These are phyloP conservation scores for Pterocarpus macrocarpus DNA, from an alignment of 306 rosid species.

Conservation along the genomic window DNA sequence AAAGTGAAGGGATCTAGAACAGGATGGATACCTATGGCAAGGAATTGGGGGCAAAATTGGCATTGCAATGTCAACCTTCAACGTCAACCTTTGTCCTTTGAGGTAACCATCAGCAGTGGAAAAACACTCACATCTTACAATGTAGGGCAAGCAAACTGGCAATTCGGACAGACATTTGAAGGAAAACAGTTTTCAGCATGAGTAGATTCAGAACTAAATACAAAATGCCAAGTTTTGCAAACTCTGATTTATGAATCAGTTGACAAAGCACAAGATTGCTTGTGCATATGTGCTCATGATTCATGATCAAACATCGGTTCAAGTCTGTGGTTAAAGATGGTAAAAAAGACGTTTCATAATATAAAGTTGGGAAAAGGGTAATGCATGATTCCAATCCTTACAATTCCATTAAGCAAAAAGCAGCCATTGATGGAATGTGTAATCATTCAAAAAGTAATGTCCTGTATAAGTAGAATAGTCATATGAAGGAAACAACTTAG, in stretches of 20 bases:
- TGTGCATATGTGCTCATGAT: constrained; percentile 41
- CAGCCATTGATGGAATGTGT: constrained; percentile 45
- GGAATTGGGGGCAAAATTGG: constrained; percentile 96
- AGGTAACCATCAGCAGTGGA: constrained; percentile 76
- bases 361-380: constrained; percentile 45
- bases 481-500: background rate
- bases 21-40: constrained; percentile 95
- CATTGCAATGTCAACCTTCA: constrained; percentile 83
- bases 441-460: constrained; percentile 35
- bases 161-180: constrained; percentile 84
- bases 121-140: constrained; percentile 84
- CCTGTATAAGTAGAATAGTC: background rate
- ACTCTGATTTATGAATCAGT: constrained; percentile 44
- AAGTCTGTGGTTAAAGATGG: constrained; percentile 42
- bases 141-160: constrained; percentile 86
- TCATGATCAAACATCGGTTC: constrained; percentile 37
- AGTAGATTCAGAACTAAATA: constrained; percentile 35
- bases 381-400: constrained; percentile 47
- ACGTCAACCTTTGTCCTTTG: constrained; percentile 90
- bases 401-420: constrained; percentile 35
- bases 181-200: constrained; percentile 80
- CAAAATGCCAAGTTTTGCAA: constrained; percentile 24
- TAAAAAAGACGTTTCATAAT: constrained; percentile 10
- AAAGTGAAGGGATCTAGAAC: constrained; percentile 97
- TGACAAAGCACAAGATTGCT: constrained; percentile 47